phyloP scores from a whole-genome alignment of 179 eudicot genomes.

The Drosera spatulata region DNA sequence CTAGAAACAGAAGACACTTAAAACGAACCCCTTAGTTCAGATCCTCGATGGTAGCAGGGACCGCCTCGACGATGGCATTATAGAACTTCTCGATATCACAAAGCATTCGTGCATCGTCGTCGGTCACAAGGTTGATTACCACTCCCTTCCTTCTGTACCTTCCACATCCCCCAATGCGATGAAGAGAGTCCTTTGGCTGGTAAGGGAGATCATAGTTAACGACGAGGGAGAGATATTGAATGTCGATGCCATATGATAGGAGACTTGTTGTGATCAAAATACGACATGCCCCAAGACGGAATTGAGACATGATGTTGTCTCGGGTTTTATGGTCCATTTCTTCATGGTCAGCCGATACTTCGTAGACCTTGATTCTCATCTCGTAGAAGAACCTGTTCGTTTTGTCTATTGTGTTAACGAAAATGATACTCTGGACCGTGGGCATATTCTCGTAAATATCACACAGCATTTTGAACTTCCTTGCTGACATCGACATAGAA shows the following conservation, averaged over 20 bases:
- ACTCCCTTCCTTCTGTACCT: constrained; percentile 25
- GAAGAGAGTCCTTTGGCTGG: constrained; percentile 20
- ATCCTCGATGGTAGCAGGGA: constrained; percentile 24
- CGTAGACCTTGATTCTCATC: constrained; percentile 19
- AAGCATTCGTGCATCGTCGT: constrained; percentile 18
- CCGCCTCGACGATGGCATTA: constrained; percentile 16
- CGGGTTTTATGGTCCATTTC: constrained; percentile 28
- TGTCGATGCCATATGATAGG: constrained; percentile 21
- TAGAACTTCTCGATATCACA: constrained; percentile 22
- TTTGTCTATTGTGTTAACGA: constrained; percentile 22
- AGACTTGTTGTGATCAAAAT: constrained; percentile 21
- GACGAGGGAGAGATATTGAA: constrained; percentile 21
- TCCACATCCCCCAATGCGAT: constrained; percentile 21
- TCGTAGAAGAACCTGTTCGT: constrained; percentile 21
- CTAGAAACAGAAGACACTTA: too few relatives aligned
- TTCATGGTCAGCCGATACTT: constrained; percentile 18
- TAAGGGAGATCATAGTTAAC: constrained; percentile 23
- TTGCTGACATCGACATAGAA: constrained; percentile 24
- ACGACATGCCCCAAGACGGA: constrained; percentile 19
- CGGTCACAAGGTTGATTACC: constrained; percentile 22
- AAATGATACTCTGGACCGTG: constrained; percentile 24
- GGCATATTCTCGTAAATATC: constrained; percentile 26
- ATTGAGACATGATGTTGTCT: constrained; percentile 20
- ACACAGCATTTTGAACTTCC: constrained; percentile 23
- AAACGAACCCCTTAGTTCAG: constrained; percentile 17